Base-by-base conservation (phyloP, 176 grass and related monocot species). In the Coix lacrymajobi region DNA sequence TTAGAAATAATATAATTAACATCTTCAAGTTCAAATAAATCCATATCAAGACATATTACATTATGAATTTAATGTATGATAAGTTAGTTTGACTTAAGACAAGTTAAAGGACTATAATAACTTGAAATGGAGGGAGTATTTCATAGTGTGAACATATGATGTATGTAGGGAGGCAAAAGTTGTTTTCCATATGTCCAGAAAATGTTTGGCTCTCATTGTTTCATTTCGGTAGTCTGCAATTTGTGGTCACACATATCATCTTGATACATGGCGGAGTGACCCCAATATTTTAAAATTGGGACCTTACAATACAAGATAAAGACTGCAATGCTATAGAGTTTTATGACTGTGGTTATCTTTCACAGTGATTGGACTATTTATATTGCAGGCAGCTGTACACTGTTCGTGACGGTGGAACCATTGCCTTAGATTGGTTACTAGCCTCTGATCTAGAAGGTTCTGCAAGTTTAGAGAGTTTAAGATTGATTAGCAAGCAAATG, bases 391-490 rank as follows among this genome's bases (percentile, higher is more conserved):
- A 98, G 76, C 76, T 98, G 51, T 98, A 91, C 87, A 95, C 76
- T 34, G 87, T 85, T 67, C 76, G 34, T 79, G 88, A 98, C 74
- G 95, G 92, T 84, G 95, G 95, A 75, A 98, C 90, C 57, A 89
- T 98, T 69, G 95, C 95, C 86, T 94, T 98, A 84, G 95, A 95
- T 89, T 98, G 95, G 92, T 79, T 98, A 82, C 78, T 93, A 64
- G 82, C 71, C 41, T 91, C 92, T 88, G 88, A 95, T 51, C 69
- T 74, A 70, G 69, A 93, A 98, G 90, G 69, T 90, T 69, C 43
- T 68, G 60, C 62, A 6, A 34, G 44, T 86, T 87, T 81, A 7
- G 52, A 36, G 41, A 29, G 8, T 70, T 81, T n/a, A 7, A 80
- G 66, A 69, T 92, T 75, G 48, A 66, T 83, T 30, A 32, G 14